These are phyloP conservation scores for Beauveria rudraprayagi DNA, from an alignment of 2,329 filamentous ascomycete genomes.

Conservation along the genomic window DNA sequence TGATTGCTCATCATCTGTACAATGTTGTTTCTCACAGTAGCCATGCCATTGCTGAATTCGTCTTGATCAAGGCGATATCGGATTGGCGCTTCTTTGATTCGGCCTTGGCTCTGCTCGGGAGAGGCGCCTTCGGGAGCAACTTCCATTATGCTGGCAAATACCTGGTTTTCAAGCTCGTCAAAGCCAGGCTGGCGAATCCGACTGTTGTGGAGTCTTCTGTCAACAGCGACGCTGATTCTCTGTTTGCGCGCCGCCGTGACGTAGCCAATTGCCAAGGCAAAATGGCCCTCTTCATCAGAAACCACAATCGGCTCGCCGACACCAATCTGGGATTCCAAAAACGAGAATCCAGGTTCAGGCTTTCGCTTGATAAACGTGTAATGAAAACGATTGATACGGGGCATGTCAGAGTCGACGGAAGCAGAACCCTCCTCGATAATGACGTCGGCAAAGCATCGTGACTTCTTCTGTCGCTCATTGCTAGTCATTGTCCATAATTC, in stretches of 20 bases:
- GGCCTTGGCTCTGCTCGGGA: constrained; percentile 42
- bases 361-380: constrained; percentile 77
- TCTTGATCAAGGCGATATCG: constrained; percentile 91
- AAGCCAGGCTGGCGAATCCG: constrained; percentile 70
- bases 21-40: constrained; percentile 86
- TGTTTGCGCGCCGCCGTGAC: constrained; percentile 69
- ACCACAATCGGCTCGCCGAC: constrained; percentile 92
- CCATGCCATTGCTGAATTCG: constrained; percentile 97
- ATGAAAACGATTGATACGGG: constrained; percentile 84
- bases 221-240: constrained; percentile 79
- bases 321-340: constrained; percentile 80
- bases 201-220: constrained; percentile 81
- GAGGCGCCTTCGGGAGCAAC: constrained; percentile 50
- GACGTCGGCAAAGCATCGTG: constrained; percentile 83
- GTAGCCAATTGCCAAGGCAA: constrained; percentile 87
- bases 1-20: constrained; percentile 84
- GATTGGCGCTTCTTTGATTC: constrained; percentile 46
- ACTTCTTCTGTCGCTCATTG: constrained; percentile 75
- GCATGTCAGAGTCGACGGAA: constrained; percentile 57
- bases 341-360: constrained; percentile 59
- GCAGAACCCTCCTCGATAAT: constrained; percentile 72
- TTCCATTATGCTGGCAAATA: constrained; percentile 88
- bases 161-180: constrained; percentile 67
- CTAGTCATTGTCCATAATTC: constrained; percentile 97
- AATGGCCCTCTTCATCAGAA: constrained; percentile 91